phyloP scores from a whole-genome alignment of 2,329 filamentous ascomycete species.

The Aspergillus sp. region DNA sequence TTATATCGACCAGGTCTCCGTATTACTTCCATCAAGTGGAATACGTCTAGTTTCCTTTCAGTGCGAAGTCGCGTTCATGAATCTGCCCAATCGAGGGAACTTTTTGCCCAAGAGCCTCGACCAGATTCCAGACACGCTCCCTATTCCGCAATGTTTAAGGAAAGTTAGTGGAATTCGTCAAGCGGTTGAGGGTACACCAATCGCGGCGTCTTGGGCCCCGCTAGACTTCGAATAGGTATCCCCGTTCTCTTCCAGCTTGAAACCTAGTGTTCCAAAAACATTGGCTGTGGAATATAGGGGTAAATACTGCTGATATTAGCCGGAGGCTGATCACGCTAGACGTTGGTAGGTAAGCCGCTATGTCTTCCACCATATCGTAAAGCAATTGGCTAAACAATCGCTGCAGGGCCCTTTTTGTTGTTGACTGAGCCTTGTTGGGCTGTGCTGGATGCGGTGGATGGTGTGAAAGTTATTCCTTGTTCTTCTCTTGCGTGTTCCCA shows the following conservation, averaged over 20 bases:
- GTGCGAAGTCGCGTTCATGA: neutral
- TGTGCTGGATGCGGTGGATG: neutral
- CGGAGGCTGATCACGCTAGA: slow-evolving; percentile 2
- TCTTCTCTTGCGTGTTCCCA: too few relatives aligned
- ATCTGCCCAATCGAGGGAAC: neutral
- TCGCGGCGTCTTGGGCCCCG: slow-evolving; percentile 1
- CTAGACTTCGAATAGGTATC: slow-evolving; percentile 5
- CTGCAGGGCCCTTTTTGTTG: neutral
- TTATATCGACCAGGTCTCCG: neutral
- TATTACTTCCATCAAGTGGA: neutral
- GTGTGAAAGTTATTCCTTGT: neutral
- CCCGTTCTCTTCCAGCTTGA: slow-evolving; percentile 1
- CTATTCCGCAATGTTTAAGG: neutral
- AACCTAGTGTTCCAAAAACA: slow-evolving; percentile 8
- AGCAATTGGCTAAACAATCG: slow-evolving; percentile 4
- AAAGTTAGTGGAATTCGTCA: slow-evolving; percentile 4
- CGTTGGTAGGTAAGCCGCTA: slow-evolving; percentile 4
- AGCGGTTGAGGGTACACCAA: slow-evolving; percentile 2
- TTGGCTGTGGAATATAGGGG: slow-evolving; percentile 3
- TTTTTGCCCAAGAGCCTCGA: neutral
- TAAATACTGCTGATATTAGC: slow-evolving; percentile 3
- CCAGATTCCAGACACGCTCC: neutral
- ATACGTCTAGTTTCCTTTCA: neutral
- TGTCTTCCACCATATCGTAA: slow-evolving; percentile 5
- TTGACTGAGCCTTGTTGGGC: neutral